Evolutionary conservation across 108 stramenopile species (phyloP), one percentile per base, ranked within the genome.

Genomic region (Cafeteria roenbergensis): DNA sequence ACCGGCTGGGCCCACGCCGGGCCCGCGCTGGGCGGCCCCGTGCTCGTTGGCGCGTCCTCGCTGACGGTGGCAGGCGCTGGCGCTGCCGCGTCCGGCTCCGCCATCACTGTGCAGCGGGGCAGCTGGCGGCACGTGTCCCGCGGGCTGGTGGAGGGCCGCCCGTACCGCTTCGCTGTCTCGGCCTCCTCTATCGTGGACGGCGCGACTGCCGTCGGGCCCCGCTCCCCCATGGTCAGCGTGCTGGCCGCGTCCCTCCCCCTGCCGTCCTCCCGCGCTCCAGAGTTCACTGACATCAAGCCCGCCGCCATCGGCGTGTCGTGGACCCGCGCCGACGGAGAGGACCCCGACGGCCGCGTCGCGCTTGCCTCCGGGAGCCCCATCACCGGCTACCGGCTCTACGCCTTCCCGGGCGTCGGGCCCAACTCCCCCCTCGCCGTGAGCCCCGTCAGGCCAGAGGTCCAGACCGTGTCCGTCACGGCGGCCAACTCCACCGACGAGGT

Each of bases 341-440:
- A n/a, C n/a, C n/a, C n/a, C n/a, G n/a, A n/a, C n/a, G n/a, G n/a
- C n/a, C n/a, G n/a, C n/a, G n/a, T n/a, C n/a, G n/a, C n/a, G n/a
- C n/a, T n/a, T n/a, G n/a, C n/a, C n/a, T n/a, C n/a, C n/a, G n/a
- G n/a, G n/a, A n/a, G n/a, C n/a, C n/a, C n/a, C n/a, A 71, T 87
- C 35, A 86, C 85, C 4, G 88, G 87, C 4, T 90, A 86, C 75
- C 73, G 73, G 68, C 64, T 90, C 0, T 90, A 86, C 71, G 34
- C 70, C 61, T 90, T 85, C 65, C 53, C 73, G 33, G 77, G 74
- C 22, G 79, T 75, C 12, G 79, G 74, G 25, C 72, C 79, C 17
- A 80, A 85, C 71, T 66, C 84, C 27, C 76, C 79, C 9, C 71
- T 71, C 21, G 76, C 81, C 38, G 78, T 81, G 17, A 81, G 85